Percentiles rank a stretch among this genome's conserved stretches.
These are phyloP conservation scores for Allium sativum DNA, from an alignment of 106 monocot genomes.

Conservation along the genomic window DNA sequence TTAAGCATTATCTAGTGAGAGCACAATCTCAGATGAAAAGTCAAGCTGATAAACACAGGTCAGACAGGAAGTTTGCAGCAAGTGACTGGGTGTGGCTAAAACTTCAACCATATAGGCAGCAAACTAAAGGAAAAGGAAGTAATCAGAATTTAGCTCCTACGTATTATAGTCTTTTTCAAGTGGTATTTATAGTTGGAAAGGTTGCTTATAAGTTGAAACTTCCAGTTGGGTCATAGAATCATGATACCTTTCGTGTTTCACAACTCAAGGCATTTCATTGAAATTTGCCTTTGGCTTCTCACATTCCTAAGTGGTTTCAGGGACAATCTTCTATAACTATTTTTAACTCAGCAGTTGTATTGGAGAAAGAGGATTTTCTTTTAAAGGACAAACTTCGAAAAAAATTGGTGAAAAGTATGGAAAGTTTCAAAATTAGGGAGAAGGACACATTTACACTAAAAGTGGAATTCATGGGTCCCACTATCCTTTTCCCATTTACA, in stretches of 20 bases:
- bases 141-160: not conserved
- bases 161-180: not conserved
- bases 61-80: not conserved
- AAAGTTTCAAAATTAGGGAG: too few relatives aligned
- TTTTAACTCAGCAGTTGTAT: too few relatives aligned
- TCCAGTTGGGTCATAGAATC: not conserved
- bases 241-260: not conserved
- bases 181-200: not conserved
- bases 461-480: too few relatives aligned
- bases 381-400: too few relatives aligned
- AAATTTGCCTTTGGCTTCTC: too few relatives aligned
- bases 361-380: too few relatives aligned
- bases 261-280: not conserved
- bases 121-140: not conserved
- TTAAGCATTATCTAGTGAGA: too few relatives aligned
- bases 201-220: not conserved
- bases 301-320: too few relatives aligned
- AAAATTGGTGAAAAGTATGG: too few relatives aligned
- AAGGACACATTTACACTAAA: too few relatives aligned
- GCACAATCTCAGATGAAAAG: not conserved
- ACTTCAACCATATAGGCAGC: not conserved
- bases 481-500: too few relatives aligned
- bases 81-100: not conserved
- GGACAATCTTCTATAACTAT: too few relatives aligned
- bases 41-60: not conserved